Base-by-base conservation (phyloP, 768 basidiomycete genomes). In the Suillus bovinus region DNA sequence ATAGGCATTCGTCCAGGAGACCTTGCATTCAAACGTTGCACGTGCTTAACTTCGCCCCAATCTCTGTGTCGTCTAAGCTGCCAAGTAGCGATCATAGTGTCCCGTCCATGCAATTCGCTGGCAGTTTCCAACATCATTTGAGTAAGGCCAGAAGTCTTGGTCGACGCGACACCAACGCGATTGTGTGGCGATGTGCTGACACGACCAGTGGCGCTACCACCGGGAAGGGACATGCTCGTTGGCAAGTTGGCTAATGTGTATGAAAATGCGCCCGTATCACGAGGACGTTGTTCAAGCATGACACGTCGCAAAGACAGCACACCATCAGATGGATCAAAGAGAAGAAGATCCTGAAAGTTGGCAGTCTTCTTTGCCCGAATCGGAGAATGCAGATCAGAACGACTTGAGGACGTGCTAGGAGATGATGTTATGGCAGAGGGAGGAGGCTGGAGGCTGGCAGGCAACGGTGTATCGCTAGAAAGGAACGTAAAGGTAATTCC, bases 311-410 rank as follows among this genome's bases (percentile, higher is more conserved):
- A 74, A 0, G 83, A 82, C 24, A 91, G 76, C 4, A 80, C 74
- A 0, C 84, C 83, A 44, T 85, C 83, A 0, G 72, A 72, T 0
- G 87, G 84, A 68, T 91, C 87, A 67, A 92, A 90, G 3, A 91
- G 67, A 20, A 91, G 79, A 4, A 90, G 63, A 61, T 92, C 89
- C 70, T 89, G 88, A 66, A 81, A 83, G 62, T 86, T 85, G 22
- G 72, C 71, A 14, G 78, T 76, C 20, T 76, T 71, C 7, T 70
- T 75, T 59, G 67, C 74, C 29, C 64, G 77, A 69, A 72, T 63
- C 60, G 74, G 36, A 5, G 71, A 60, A 2, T 72, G 66, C 11
- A 72, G 69, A 49, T 68, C 72, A 2, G 74, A 72, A 22, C 74
- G 72, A 38, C 68, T 68, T 4, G 66, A 67, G 16, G 68, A 77